phyloP scores from a whole-genome alignment of 78 protist genomes.

The Polysphondylium violaceum region DNA sequence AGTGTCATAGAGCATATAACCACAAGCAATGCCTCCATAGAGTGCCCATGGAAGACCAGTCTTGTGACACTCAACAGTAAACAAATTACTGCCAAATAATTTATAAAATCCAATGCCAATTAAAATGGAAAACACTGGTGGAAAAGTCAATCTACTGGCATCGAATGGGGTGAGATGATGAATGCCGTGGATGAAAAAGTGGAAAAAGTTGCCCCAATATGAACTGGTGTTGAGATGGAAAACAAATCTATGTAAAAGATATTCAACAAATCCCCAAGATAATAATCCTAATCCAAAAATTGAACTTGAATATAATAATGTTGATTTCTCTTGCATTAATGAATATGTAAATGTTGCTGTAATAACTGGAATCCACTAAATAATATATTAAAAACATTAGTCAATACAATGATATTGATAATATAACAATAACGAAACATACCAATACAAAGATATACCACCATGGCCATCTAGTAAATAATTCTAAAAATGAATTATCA shows the following conservation, averaged over 20 bases:
- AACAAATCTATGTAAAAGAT: slow-evolving; percentile 84
- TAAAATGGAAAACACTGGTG: slow-evolving; percentile 70
- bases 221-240: slow-evolving; percentile 78
- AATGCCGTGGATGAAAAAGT: slow-evolving; percentile 91
- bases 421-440: neutral
- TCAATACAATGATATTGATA: neutral
- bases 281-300: slow-evolving; percentile 73
- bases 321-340: slow-evolving; percentile 29
- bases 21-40: slow-evolving; percentile 70
- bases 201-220: slow-evolving; percentile 83
- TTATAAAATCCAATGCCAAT: slow-evolving; percentile 51
- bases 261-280: slow-evolving; percentile 84
- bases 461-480: slow-evolving; percentile 84
- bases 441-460: slow-evolving; percentile 81
- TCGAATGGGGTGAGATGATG: slow-evolving; percentile 92
- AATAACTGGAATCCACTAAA: slow-evolving; percentile 80
- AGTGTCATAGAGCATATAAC: slow-evolving; percentile 78
- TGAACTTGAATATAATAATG: slow-evolving; percentile 22
- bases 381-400: neutral
- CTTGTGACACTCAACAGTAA: slow-evolving; percentile 18
- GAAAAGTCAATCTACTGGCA: slow-evolving; percentile 83
- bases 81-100: slow-evolving; percentile 1
- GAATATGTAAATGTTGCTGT: slow-evolving; percentile 40
- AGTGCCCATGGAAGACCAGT: slow-evolving; percentile 68
- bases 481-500: slow-evolving; percentile 55